These are phyloP conservation scores for Calonectria hawksworthii DNA, from an alignment of 2,329 filamentous ascomycete genomes.

Conservation along the genomic window DNA sequence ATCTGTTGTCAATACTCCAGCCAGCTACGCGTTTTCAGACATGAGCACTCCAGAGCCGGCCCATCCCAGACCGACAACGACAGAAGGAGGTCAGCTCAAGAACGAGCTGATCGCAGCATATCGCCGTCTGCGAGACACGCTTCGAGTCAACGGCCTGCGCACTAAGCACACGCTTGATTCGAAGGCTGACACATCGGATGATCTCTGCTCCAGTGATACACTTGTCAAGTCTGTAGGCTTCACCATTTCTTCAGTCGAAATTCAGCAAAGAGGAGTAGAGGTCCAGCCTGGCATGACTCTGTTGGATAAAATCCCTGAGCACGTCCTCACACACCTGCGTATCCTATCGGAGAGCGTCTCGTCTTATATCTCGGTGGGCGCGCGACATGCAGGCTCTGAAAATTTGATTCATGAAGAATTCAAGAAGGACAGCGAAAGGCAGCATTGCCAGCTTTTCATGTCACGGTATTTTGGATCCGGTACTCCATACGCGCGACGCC, in stretches of 20 bases:
- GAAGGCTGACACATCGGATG: slow-evolving; percentile 52
- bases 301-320: slow-evolving; percentile 86
- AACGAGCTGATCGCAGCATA: slow-evolving; percentile 73
- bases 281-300: slow-evolving; percentile 80
- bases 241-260: slow-evolving; percentile 90
- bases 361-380: slow-evolving; percentile 85
- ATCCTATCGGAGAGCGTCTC: slow-evolving; percentile 90
- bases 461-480: slow-evolving; percentile 64
- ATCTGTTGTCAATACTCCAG: slow-evolving; percentile 54
- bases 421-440: slow-evolving; percentile 75
- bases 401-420: slow-evolving; percentile 78
- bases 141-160: slow-evolving; percentile 67
- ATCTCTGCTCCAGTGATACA: slow-evolving; percentile 69
- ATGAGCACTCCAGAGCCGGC: slow-evolving; percentile 43
- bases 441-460: slow-evolving; percentile 83
- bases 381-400: slow-evolving; percentile 71
- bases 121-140: slow-evolving; percentile 70
- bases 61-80: slow-evolving; percentile 29
- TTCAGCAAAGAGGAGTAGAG: slow-evolving; percentile 89
- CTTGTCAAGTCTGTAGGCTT: slow-evolving; percentile 80
- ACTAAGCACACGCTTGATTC: slow-evolving; percentile 53
- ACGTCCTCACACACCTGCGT: slow-evolving; percentile 87
- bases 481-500: slow-evolving; percentile 55
- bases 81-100: slow-evolving; percentile 51
- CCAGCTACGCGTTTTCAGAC: slow-evolving; percentile 59